A percentile compares a stretch with the other conserved stretches of the same genome.
Conservation (phyloP, 2,329 filamentous ascomycete species). For the Graphilbum ipis-grandicollis region DNA sequence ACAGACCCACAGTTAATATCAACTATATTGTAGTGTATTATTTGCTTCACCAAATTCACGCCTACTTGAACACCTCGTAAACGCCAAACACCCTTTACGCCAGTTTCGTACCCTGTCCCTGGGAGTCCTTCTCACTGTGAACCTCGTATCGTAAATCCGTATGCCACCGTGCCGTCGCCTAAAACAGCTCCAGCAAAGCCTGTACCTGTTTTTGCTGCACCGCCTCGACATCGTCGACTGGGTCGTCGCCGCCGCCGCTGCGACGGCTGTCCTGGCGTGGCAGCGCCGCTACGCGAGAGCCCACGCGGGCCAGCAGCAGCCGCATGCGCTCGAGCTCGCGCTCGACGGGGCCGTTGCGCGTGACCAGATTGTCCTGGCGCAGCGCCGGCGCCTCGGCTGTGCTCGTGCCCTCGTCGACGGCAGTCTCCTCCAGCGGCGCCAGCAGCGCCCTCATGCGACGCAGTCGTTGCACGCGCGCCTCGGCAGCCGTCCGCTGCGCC, state of each 20-base stretch:
- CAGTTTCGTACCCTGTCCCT: too few relatives aligned
- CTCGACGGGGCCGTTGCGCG: constrained; percentile 46
- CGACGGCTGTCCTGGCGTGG: background rate
- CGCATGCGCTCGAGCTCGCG: constrained; percentile 50
- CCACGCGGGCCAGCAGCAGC: constrained; percentile 41
- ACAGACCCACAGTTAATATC: too few relatives aligned
- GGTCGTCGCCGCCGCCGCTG: background rate
- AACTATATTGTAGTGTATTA: too few relatives aligned
- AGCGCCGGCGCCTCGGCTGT: constrained; percentile 13
- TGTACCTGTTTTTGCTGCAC: constrained; percentile 25
- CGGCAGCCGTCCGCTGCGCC: constrained; percentile 20
- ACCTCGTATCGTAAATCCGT: too few relatives aligned
- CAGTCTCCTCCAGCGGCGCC: constrained; percentile 23
- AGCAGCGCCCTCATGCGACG: constrained; percentile 32
- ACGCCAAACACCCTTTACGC: too few relatives aligned
- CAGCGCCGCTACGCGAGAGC: constrained; percentile 29
- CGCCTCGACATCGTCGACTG: constrained; percentile 18
- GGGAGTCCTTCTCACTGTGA: too few relatives aligned
- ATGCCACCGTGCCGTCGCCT: constrained; percentile 1
- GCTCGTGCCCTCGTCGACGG: constrained; percentile 4
- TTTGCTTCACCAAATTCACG: too few relatives aligned
- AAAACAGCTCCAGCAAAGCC: constrained; percentile 20
- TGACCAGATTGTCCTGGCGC: constrained; percentile 53
- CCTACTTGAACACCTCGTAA: too few relatives aligned
- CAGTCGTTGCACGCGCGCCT: constrained; percentile 23